Conservation (phyloP, 2,329 filamentous ascomycete genomes). For the Neofusicoccum parvum region DNA sequence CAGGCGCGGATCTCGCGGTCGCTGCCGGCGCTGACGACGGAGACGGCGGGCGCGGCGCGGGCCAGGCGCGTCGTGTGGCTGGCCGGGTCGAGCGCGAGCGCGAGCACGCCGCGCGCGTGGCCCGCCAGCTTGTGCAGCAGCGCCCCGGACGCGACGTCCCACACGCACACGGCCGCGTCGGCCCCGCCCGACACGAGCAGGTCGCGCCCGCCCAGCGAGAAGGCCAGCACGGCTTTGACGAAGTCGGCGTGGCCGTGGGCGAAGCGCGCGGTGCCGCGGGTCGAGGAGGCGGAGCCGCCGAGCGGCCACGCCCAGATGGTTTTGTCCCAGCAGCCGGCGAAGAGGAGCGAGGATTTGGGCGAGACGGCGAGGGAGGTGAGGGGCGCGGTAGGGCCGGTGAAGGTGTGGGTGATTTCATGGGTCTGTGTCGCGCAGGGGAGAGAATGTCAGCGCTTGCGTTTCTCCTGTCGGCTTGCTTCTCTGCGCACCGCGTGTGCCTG, state of each 20-base stretch:
- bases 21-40: constrained; percentile 74
- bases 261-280: constrained; percentile 12
- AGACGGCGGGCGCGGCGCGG: constrained; percentile 38
- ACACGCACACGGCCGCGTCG: constrained; percentile 65
- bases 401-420: constrained; percentile 52
- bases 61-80: constrained; percentile 38
- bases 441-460: neutral
- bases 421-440: constrained; percentile 37
- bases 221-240: constrained; percentile 75
- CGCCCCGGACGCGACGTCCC: constrained; percentile 70
- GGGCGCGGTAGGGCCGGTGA: constrained; percentile 76
- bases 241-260: constrained; percentile 78
- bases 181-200: constrained; percentile 51
- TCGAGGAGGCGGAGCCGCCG: neutral
- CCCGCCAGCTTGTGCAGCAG: constrained; percentile 78
- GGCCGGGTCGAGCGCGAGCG: constrained; percentile 73
- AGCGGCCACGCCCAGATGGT: constrained; percentile 77
- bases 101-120: constrained; percentile 75
- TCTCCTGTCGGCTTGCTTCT: too few relatives aligned
- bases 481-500: too few relatives aligned
- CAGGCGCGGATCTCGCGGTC: constrained; percentile 71
- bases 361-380: constrained; percentile 50
- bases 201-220: constrained; percentile 62
- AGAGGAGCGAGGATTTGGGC: constrained; percentile 57
- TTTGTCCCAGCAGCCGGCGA: constrained; percentile 95